Base-by-base conservation (phyloP, 257 asterid genomes). In the Nicotiana tabacum region DNA sequence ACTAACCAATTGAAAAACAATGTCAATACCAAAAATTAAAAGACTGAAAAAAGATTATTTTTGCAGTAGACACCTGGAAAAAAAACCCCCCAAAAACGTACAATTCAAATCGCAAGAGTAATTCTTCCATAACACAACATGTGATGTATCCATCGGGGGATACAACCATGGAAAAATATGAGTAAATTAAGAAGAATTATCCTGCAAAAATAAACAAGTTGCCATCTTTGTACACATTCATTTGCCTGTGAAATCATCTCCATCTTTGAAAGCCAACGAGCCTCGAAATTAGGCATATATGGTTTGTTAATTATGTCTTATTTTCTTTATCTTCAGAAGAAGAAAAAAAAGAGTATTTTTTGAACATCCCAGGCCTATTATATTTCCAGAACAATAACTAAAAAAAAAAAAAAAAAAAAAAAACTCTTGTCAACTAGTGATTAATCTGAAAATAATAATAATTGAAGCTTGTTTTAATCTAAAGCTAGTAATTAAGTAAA, bases 381-480 rank as follows among this genome's bases (percentile, higher is more conserved):
- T 61, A 92, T 93, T 87, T 92, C 97, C 66, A 95, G 90, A 85
- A 95, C 98, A 90, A 95, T 95, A 88, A 60, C 98, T 95, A 98
- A 91, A 70, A 9, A 64, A 4, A 10, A 27, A 4, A 6, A 37
- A 30, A 24, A 24, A 39, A 2, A 6, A 37, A 30, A 24, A 24
- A 39, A 2, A 3, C 37, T 1, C 69, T 24, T 72, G 77, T 62
- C 18, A 78, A 78, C 30, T n/a, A 10, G 29, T 37, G 53, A 18
- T 9, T 70, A 33, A 33, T 33, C 37, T 33, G 37, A 33, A 33
- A 33, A 33, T 37, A 58, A 79, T n/a, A 60, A 66, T 5, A 78
- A 53, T 56, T 35, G 7, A 5, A 29, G 1, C 8, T 76, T 15
- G 66, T 81, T 62, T 84, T 13, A 80, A 70, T 79, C 0, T 3